Evolutionary conservation across 441 rosid species (phyloP), one percentile per base, ranked within the genome.

Genomic region (Gossypium gossypioides): DNA sequence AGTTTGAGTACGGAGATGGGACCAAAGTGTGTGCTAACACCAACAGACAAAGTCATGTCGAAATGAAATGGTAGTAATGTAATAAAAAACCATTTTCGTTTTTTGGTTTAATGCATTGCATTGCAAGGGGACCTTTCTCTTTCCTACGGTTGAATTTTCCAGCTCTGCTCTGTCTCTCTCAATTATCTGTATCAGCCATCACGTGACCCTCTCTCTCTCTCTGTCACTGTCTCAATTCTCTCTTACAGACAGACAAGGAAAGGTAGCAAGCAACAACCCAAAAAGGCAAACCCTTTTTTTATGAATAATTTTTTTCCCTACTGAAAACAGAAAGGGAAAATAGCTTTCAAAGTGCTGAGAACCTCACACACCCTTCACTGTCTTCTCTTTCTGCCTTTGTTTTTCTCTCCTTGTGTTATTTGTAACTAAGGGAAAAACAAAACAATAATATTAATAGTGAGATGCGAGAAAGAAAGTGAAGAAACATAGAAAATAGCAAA

Each of bases 131-230:
- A 10, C 32, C 32, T 24, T 57, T 57, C 62, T 24, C 34, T 57
- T 57, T 57, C 34, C 6, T 3, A 57, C 34, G 12, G 62, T 24
- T 12, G 12, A 4, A 54, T 25, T 67, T 66, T 66, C 44, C 42
- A 12, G 37, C 37, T 25, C 40, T 21, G 4, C 46, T 61, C 16
- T 7, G 13, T 50, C 54, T 42, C 64, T 42, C 73, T 72, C 73
- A 37, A 50, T 61, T 67, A 60, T 54, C 65, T 51, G 25, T 59
- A 80, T 79, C 79, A 67, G 52, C 74, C 75, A 80, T 84, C 93
- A 89, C 91, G 91, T 89, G 91, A 84, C 79, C 68, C 64, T 24
- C 60, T 22, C 29, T 56, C n/a, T 1, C 13, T 22, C 29, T 56
- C 32, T 24, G 3, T 24, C 6, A 5, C 58, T 56, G 15, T 57